phyloP scores from a whole-genome alignment of 345 rosid species.

The Aegle marmelos region DNA sequence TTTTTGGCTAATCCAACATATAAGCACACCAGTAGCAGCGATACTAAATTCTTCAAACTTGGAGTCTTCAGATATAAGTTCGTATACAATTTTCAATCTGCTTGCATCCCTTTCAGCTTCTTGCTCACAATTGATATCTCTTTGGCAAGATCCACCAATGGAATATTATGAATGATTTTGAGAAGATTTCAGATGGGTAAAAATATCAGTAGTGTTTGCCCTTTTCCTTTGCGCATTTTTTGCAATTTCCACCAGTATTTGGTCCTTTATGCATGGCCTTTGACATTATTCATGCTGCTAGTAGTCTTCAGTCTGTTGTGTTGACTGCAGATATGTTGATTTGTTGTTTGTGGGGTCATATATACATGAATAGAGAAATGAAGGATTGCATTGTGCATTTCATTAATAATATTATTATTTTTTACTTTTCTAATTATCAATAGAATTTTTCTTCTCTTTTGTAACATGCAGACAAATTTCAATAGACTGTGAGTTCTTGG shows the following conservation, averaged over 20 bases:
- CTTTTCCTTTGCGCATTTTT: not conserved
- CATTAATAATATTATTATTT: not conserved
- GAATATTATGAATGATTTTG: not conserved
- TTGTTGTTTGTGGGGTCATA: not conserved
- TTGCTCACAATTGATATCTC: not conserved
- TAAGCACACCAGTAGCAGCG: not conserved
- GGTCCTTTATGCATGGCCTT: not conserved
- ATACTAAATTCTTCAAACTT: not conserved
- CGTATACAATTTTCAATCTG: not conserved
- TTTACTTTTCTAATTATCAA: slow-evolving; percentile 1
- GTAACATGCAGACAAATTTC: slow-evolving; percentile 46
- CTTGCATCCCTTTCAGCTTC: not conserved
- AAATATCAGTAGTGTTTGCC: no score
- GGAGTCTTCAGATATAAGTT: not conserved
- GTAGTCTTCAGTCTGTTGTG: not conserved
- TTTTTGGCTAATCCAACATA: not conserved
- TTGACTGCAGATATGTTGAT: not conserved
- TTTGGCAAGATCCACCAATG: not conserved
- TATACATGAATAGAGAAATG: not conserved
- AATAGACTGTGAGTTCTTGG: slow-evolving; percentile 51
- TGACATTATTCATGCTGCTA: not conserved
- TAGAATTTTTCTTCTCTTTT: not conserved
- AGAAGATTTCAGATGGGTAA: not conserved
- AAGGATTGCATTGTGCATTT: not conserved
- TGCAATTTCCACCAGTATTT: not conserved